Evolutionary conservation across 176 grass and related monocot genomes (phyloP).

Genomic region (Aechmea fasciata): DNA sequence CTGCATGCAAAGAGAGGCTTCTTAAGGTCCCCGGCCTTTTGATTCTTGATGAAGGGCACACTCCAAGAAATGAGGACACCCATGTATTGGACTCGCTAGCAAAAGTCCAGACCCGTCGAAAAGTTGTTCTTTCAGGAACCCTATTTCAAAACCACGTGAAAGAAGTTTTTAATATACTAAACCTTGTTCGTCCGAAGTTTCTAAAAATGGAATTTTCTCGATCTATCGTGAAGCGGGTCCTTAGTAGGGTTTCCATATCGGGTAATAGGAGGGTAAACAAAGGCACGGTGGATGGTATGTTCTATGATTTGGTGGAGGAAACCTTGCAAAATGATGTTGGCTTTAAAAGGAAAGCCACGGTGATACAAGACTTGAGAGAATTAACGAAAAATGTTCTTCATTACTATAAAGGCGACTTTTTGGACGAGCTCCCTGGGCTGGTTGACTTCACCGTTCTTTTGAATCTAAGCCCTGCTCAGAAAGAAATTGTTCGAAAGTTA

Average conservation of each 20-base stretch:
- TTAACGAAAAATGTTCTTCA: conserved; percentile 86
- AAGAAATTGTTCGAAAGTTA: conserved; percentile 38
- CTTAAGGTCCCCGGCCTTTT: conserved; percentile 74
- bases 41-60: conserved; percentile 96
- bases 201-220: conserved; percentile 56
- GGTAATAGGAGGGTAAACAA: conserved; percentile 36
- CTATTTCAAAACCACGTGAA: conserved; percentile 87
- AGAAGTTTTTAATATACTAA: conserved; percentile 88
- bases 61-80: conserved; percentile 79
- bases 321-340: conserved; percentile 56
- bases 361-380: conserved; percentile 82
- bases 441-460: conserved; percentile 75
- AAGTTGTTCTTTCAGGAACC: conserved; percentile 94
- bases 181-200: conserved; percentile 92
- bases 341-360: conserved; percentile 78
- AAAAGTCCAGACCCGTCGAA: conserved; percentile 76
- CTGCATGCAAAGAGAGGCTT: conserved; percentile 67
- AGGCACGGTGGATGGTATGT: conserved; percentile 28
- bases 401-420: conserved; percentile 89
- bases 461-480: conserved; percentile 58
- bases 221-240: conserved; percentile 50
- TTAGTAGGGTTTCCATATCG: conserved; percentile 66
- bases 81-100: conserved; percentile 63
- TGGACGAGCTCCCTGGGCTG: conserved; percentile 88
- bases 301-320: conserved; percentile 57